These are phyloP conservation scores for Ganoderma meredithae DNA, from an alignment of 1,284 basidiomycete species.

Conservation along the genomic window DNA sequence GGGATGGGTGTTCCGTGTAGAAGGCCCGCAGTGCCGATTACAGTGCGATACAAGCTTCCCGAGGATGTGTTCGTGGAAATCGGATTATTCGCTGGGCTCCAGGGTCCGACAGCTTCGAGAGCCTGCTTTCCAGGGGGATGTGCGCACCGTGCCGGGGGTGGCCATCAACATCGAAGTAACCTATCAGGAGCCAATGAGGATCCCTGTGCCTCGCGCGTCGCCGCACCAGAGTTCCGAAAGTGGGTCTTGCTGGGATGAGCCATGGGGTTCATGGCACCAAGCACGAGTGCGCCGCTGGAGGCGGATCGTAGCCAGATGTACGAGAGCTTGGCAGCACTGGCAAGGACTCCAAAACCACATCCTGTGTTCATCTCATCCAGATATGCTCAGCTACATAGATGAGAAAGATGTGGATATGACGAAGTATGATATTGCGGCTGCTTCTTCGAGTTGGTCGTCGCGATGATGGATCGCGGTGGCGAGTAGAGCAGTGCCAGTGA, in stretches of 20 bases:
- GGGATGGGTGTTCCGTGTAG: slow-evolving; percentile 4
- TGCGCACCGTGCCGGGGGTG: background rate
- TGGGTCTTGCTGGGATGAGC: background rate
- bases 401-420: background rate
- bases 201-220: background rate
- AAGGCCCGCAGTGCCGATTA: background rate
- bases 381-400: background rate
- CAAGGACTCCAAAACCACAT: background rate
- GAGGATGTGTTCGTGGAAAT: background rate
- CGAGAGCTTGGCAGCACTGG: background rate
- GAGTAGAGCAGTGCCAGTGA: slow-evolving; percentile 25
- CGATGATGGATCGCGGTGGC: slow-evolving; percentile 5
- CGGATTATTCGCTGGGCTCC: background rate
- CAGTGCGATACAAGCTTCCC: background rate
- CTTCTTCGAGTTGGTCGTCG: slow-evolving; percentile 7
- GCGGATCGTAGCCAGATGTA: slow-evolving; percentile 4
- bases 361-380: slow-evolving; percentile 8
- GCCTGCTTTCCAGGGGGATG: background rate
- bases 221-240: background rate
- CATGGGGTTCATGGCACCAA: background rate
- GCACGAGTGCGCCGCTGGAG: background rate
- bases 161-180: background rate
- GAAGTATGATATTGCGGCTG: background rate
- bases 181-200: background rate
- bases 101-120: background rate